These are phyloP conservation scores for Xylaria bambusicola DNA, from an alignment of 495 filamentous ascomycete genomes.

Conservation along the genomic window DNA sequence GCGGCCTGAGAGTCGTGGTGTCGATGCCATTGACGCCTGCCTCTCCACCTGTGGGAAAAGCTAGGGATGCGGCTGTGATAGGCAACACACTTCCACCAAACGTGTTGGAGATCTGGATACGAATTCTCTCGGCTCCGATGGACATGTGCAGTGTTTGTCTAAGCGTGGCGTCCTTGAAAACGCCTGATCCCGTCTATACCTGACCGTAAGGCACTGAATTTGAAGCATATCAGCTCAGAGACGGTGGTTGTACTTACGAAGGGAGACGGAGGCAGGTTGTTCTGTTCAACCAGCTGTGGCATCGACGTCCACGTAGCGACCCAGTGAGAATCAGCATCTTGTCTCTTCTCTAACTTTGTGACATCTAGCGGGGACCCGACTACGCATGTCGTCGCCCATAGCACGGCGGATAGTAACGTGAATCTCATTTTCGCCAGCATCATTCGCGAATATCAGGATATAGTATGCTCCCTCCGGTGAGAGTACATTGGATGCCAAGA, in stretches of 20 bases:
- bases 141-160: slow-evolving; percentile 67
- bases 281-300: slow-evolving; percentile 65
- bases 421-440: slow-evolving; percentile 6
- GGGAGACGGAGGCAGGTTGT: slow-evolving; percentile 60
- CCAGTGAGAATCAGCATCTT: slow-evolving; percentile 54
- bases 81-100: slow-evolving; percentile 64
- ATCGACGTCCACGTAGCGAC: slow-evolving; percentile 67
- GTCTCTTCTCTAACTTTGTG: slow-evolving; percentile 1
- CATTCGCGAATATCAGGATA: not conserved
- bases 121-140: slow-evolving; percentile 55
- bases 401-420: slow-evolving; percentile 20
- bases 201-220: not conserved
- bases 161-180: slow-evolving; percentile 58
- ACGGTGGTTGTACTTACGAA: slow-evolving; percentile 49
- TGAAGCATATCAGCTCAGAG: too few relatives aligned
- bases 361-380: slow-evolving; percentile 18
- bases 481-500: not conserved
- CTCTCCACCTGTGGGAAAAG: slow-evolving; percentile 49
- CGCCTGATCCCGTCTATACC: slow-evolving; percentile 27
- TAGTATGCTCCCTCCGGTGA: too few relatives aligned
- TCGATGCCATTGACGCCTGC: slow-evolving; percentile 59
- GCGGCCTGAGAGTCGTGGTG: slow-evolving; percentile 43
- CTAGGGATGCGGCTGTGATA: slow-evolving; percentile 61
- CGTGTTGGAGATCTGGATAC: slow-evolving; percentile 67
- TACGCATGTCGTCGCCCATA: slow-evolving; percentile 20